Evolutionary conservation across 495 filamentous ascomycete species (phyloP).

Genomic region (Hypoxylon subgilvum): DNA sequence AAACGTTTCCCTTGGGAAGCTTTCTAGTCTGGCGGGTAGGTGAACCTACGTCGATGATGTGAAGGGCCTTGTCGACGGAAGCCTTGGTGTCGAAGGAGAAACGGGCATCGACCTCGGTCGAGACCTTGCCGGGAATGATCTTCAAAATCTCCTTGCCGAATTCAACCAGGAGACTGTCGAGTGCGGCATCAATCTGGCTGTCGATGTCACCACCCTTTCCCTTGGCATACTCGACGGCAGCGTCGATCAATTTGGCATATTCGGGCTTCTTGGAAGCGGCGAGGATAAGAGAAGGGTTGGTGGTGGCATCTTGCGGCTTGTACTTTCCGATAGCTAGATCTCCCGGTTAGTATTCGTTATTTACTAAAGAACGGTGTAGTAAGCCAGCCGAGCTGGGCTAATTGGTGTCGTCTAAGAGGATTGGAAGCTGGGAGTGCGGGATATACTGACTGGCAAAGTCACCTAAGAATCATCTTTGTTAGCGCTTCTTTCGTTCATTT

Average conservation of each 20-base stretch:
- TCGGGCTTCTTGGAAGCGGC: slow-evolving; percentile 97
- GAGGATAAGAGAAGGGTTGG: slow-evolving; percentile 97
- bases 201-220: slow-evolving; percentile 67
- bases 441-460: slow-evolving; percentile 75
- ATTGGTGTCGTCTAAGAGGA: not conserved
- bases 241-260: slow-evolving; percentile 91
- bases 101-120: slow-evolving; percentile 95
- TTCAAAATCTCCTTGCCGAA: slow-evolving; percentile 97
- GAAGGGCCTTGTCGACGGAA: slow-evolving; percentile 93
- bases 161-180: slow-evolving; percentile 93
- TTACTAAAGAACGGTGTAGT: not conserved
- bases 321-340: slow-evolving; percentile 92
- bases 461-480: slow-evolving; percentile 55
- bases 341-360: slow-evolving; percentile 43
- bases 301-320: slow-evolving; percentile 99
- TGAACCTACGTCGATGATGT: slow-evolving; percentile 85
- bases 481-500: slow-evolving; percentile 16
- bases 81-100: slow-evolving; percentile 95
- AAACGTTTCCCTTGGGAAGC: not conserved
- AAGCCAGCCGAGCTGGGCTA: not conserved
- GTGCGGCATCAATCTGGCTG: slow-evolving; percentile 78
- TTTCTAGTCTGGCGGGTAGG: not conserved
- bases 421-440: slow-evolving; percentile 23
- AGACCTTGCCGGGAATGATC: slow-evolving; percentile 97
- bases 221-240: slow-evolving; percentile 86